Base-by-base conservation (phyloP, 192 early-diverging fungal genomes). In the Mortierella alpina region DNA sequence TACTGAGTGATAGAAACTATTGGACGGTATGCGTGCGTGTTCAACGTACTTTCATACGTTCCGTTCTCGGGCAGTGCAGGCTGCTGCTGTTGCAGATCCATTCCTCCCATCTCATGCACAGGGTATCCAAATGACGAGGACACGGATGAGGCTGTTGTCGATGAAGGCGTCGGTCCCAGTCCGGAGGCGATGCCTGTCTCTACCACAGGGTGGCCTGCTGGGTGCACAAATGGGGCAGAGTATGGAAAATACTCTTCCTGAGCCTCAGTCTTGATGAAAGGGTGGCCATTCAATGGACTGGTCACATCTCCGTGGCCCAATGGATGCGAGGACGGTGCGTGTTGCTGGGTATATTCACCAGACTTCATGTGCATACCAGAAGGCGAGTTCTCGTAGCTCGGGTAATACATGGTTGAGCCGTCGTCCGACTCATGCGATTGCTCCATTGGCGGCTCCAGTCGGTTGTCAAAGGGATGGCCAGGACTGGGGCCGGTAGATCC, bases 401-500 rank as follows among this genome's bases (percentile, higher is more conserved):
- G 65, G 11, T 31, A 57, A 22, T 67, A 67, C 23, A 11, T 45
- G 7, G 6, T 8, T 5, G 52, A 42, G 22, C 18, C 12, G 17
- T 68, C 57, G 41, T 70, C 75, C 11, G 40, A 48, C 39, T 78
- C 75, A 10, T 52, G 55, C n/a, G 60, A 42, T 22, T 70, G 63
- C 40, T 78, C 75, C 39, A 68, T 12, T 7, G 75, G 63, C 11
- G 75, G 63, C 50, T 70, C 75, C 7, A 78, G 57, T 8, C 68
- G 75, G 45, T n/a, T 70, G 39, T 78, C 75, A 53, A 78, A 78
- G 0, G 66, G 48, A 41, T 78, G 75, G 15, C 73, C 57, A 12
- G 74, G 67, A 73, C 63, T 73, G 31, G 59, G 17, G 6, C 64
- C 64, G 11, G 64, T 46, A 1, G 63, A 40, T 7, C 75, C 68